Percentiles rank a stretch among this genome's conserved stretches.
phyloP scores from a whole-genome alignment of 2,329 filamentous ascomycete species.

The Beauveria sp. region DNA sequence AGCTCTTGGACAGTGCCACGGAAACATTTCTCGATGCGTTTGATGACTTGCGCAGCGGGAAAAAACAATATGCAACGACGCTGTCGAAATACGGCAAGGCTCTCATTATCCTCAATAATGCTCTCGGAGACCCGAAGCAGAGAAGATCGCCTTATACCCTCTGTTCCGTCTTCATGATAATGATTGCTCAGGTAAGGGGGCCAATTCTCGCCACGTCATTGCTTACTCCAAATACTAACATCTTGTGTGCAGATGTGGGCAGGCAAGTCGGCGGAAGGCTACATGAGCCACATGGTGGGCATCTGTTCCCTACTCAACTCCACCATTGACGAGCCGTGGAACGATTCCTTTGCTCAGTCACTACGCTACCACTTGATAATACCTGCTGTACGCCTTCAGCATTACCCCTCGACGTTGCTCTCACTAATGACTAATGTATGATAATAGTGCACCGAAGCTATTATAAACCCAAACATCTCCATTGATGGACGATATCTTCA shows the following conservation, averaged over 20 bases:
- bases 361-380: conserved; percentile 25
- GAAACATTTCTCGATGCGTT: conserved; percentile 22
- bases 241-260: conserved; percentile 22
- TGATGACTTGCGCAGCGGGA: conserved; percentile 18
- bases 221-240: not conserved
- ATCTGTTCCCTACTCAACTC: conserved; percentile 25
- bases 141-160: conserved; percentile 25
- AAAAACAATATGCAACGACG: conserved; percentile 17
- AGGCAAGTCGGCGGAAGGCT: conserved; percentile 18
- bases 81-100: conserved; percentile 25
- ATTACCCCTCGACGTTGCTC: not conserved
- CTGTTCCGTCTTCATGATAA: conserved; percentile 30
- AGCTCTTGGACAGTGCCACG: conserved; percentile 35
- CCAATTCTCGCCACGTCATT: not conserved
- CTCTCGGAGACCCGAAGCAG: conserved; percentile 21
- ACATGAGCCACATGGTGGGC: conserved; percentile 24
- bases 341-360: conserved; percentile 21
- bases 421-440: not conserved
- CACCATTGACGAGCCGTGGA: conserved; percentile 18
- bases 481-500: conserved; percentile 3
- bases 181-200: conserved; percentile 26
- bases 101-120: conserved; percentile 20
- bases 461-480: conserved; percentile 10
- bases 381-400: conserved; percentile 22
- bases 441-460: conserved; percentile 7